A percentile compares a stretch with the other conserved stretches of the same genome.
Evolutionary conservation across 2,329 filamentous ascomycete species (phyloP).

Genomic region (Cryphonectria radicalis): DNA sequence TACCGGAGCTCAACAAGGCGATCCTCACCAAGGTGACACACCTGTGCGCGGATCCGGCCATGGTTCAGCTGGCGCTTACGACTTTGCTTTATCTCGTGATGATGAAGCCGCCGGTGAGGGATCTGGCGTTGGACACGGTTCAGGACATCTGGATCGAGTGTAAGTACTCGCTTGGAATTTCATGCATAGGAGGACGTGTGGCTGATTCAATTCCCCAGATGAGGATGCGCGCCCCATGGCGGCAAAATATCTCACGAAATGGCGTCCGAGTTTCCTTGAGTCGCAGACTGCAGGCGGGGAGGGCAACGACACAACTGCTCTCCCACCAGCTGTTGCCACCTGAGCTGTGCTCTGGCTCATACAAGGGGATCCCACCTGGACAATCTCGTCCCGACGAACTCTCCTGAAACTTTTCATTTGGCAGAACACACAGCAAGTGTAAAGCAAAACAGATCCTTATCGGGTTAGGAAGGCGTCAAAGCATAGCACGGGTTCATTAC

Average conservation of each 20-base stretch:
- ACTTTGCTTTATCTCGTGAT: slow-evolving; percentile 70
- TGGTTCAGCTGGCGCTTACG: slow-evolving; percentile 65
- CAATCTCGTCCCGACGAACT: not conserved
- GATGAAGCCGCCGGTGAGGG: slow-evolving; percentile 67
- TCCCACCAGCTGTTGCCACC: slow-evolving; percentile 18
- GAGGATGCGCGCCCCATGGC: slow-evolving; percentile 67
- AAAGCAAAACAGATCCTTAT: not conserved
- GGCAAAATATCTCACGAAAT: slow-evolving; percentile 65
- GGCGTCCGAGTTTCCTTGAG: slow-evolving; percentile 59
- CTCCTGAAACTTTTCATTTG: not conserved
- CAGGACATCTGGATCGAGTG: slow-evolving; percentile 70
- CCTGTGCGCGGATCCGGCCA: slow-evolving; percentile 68
- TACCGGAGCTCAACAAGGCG: slow-evolving; percentile 75
- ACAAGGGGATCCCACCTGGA: not conserved
- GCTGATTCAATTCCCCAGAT: slow-evolving; percentile 43
- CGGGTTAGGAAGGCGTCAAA: not conserved
- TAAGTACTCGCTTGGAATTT: slow-evolving; percentile 45
- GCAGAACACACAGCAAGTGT: not conserved
- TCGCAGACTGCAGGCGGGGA: slow-evolving; percentile 32
- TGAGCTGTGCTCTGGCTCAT: slow-evolving; percentile 2
- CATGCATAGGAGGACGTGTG: not conserved
- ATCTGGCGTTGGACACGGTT: slow-evolving; percentile 66
- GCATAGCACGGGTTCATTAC: slow-evolving; percentile 9
- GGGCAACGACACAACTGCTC: slow-evolving; percentile 15
- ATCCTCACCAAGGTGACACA: slow-evolving; percentile 75